Evolutionary conservation across 805 yeast genomes (phyloP).

Genomic region (Sugiyamaella lignohabitans): DNA sequence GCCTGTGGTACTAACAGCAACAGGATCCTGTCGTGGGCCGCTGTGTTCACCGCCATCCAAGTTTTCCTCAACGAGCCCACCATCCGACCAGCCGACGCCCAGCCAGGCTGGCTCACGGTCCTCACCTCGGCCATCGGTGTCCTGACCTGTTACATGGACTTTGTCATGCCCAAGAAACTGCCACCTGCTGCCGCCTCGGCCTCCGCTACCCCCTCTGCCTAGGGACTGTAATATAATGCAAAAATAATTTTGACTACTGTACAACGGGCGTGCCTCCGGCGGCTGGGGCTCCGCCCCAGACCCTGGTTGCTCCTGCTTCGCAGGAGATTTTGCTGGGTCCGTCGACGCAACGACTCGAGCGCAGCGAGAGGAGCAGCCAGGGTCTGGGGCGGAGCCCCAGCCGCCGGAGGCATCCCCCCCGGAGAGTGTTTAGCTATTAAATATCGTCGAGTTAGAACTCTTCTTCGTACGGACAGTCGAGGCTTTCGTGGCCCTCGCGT

Average conservation of each 20-base stretch:
- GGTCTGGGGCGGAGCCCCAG: background rate
- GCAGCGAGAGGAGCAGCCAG: too few relatives aligned
- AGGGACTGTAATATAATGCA: background rate
- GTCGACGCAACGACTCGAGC: too few relatives aligned
- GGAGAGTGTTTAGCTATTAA: background rate
- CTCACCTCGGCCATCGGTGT: slow-evolving; percentile 29
- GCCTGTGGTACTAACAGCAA: slow-evolving; percentile 1
- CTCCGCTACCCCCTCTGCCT: slow-evolving; percentile 7
- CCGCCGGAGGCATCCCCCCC: too few relatives aligned
- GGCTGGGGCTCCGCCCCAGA: too few relatives aligned
- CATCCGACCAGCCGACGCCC: slow-evolving; percentile 16
- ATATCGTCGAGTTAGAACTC: slow-evolving; percentile 35
- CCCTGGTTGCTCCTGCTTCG: too few relatives aligned
- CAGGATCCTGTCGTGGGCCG: slow-evolving; percentile 32
- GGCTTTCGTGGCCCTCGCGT: slow-evolving; percentile 77
- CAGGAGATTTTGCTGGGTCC: too few relatives aligned
- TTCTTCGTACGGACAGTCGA: slow-evolving; percentile 81
- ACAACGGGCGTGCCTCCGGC: too few relatives aligned
- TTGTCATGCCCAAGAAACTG: slow-evolving; percentile 27
- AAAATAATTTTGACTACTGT: too few relatives aligned
- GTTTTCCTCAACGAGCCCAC: slow-evolving; percentile 29
- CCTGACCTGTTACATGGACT: slow-evolving; percentile 31
- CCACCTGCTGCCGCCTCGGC: slow-evolving; percentile 9
- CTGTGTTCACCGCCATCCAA: slow-evolving; percentile 32
- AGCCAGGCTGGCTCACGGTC: slow-evolving; percentile 28